Conservation (phyloP, 2,329 filamentous ascomycete species). For the Chalaropsis ovoidea region DNA sequence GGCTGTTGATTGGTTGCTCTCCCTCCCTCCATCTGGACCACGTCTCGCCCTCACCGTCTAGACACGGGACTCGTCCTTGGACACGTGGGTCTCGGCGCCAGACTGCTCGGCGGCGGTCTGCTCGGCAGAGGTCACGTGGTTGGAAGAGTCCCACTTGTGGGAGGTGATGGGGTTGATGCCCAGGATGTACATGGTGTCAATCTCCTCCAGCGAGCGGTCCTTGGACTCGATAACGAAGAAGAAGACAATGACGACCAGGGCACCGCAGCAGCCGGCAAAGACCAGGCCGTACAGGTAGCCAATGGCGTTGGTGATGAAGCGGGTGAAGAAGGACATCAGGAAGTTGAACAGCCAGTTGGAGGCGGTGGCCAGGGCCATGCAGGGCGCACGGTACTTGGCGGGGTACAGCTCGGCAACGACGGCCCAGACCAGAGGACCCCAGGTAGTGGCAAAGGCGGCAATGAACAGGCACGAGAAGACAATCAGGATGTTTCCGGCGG, state of each 20-base stretch:
- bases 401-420: conserved; percentile 57
- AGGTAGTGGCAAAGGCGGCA: conserved; percentile 55
- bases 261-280: conserved; percentile 57
- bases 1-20: no score
- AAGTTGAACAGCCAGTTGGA: conserved; percentile 60
- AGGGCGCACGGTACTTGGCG: conserved; percentile 43
- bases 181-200: conserved; percentile 63
- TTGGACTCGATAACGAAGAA: conserved; percentile 67
- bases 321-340: conserved; percentile 47
- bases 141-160: conserved; percentile 31
- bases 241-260: conserved; percentile 56
- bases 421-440: conserved; percentile 60
- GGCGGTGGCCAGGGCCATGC: conserved; percentile 48
- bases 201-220: conserved; percentile 62
- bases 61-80: conserved; percentile 22
- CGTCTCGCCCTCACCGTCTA: no score
- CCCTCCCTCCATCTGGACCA: neutral
- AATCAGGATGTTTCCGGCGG: conserved; percentile 51
- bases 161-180: conserved; percentile 43
- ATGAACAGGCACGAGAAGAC: conserved; percentile 61
- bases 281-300: conserved; percentile 62
- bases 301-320: conserved; percentile 61
- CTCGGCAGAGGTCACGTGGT: conserved; percentile 23
- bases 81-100: conserved; percentile 22
- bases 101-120: conserved; percentile 25